These are phyloP conservation scores for Arthrobotrys iridis DNA, from an alignment of 2,329 filamentous ascomycete species.

Conservation along the genomic window DNA sequence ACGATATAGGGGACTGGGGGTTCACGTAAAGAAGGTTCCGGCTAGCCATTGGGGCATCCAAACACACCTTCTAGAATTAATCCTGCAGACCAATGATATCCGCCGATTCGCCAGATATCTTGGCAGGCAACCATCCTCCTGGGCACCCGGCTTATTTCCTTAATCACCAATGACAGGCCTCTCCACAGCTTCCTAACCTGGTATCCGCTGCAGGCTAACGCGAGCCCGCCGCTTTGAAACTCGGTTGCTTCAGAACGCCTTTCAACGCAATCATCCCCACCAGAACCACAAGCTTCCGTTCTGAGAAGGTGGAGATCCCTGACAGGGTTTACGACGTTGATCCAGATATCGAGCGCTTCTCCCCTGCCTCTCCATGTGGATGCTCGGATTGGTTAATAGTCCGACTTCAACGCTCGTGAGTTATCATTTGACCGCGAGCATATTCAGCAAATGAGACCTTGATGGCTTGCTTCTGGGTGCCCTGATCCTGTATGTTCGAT, in stretches of 20 bases:
- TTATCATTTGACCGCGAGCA: background rate
- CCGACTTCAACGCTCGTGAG: background rate
- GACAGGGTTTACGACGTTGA: slow-evolving; percentile 17
- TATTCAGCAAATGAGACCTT: background rate
- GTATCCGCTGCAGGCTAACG: background rate
- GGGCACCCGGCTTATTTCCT: slow-evolving; percentile 22
- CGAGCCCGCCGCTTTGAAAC: slow-evolving; percentile 33
- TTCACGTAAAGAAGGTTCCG: slow-evolving; percentile 5
- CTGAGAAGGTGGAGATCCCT: slow-evolving; percentile 36
- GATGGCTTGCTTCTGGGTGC: too few relatives aligned
- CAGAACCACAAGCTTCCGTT: slow-evolving; percentile 30
- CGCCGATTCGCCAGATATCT: slow-evolving; percentile 11
- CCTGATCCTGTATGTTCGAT: too few relatives aligned
- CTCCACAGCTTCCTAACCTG: slow-evolving; percentile 47
- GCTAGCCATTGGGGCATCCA: background rate
- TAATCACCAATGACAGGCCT: slow-evolving; percentile 26
- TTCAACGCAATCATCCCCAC: slow-evolving; percentile 27
- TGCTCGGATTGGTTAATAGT: background rate
- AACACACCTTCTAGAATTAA: slow-evolving; percentile 45
- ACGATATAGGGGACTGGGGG: slow-evolving; percentile 30
- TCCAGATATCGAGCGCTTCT: slow-evolving; percentile 10
- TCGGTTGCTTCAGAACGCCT: slow-evolving; percentile 30
- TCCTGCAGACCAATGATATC: slow-evolving; percentile 16
- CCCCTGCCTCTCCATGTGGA: background rate
- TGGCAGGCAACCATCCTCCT: slow-evolving; percentile 44